Conservation (phyloP, 1,284 basidiomycete species). For the Ganoderma boninense region DNA sequence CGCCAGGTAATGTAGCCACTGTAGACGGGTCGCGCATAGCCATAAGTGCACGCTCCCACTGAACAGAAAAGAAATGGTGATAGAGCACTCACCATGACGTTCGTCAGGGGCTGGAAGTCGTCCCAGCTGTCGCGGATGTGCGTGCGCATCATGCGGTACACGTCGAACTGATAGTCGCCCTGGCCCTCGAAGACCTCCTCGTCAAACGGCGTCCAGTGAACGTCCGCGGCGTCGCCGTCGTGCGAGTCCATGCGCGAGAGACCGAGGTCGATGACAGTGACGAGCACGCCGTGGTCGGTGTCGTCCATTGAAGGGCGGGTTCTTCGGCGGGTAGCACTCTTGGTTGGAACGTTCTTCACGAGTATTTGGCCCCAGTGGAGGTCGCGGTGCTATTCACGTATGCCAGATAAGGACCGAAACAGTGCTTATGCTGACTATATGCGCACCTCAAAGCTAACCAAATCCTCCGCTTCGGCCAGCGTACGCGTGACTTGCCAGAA, state of each 20-base stretch:
- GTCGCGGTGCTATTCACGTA: constrained; percentile 83
- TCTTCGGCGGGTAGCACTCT: constrained; percentile 38
- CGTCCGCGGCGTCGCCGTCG: constrained; percentile 52
- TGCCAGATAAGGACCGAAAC: not conserved
- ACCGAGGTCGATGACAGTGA: constrained; percentile 94
- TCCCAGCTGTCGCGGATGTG: constrained; percentile 74
- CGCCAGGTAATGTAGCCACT: constrained; percentile 88
- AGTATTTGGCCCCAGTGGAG: constrained; percentile 98
- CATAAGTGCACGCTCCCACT: not conserved
- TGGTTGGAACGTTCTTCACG: constrained; percentile 63
- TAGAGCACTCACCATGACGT: constrained; percentile 77
- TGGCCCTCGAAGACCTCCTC: constrained; percentile 86
- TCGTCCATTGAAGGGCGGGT: constrained; percentile 65
- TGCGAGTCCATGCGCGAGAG: constrained; percentile 82
- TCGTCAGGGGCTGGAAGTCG: constrained; percentile 81
- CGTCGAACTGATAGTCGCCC: constrained; percentile 94
- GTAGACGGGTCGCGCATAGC: not conserved
- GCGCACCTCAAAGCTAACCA: constrained; percentile 85
- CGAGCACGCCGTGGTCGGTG: constrained; percentile 65
- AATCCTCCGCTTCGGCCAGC: constrained; percentile 80
- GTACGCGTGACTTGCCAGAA: constrained; percentile 91
- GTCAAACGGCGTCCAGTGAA: constrained; percentile 83
- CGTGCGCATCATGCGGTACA: constrained; percentile 89
- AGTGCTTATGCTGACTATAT: constrained; percentile 18
- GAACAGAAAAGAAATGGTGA: not conserved